These are phyloP conservation scores for Xenosphaeropsis pyriputrescens DNA, from an alignment of 2,329 filamentous ascomycete species.

Conservation along the genomic window DNA sequence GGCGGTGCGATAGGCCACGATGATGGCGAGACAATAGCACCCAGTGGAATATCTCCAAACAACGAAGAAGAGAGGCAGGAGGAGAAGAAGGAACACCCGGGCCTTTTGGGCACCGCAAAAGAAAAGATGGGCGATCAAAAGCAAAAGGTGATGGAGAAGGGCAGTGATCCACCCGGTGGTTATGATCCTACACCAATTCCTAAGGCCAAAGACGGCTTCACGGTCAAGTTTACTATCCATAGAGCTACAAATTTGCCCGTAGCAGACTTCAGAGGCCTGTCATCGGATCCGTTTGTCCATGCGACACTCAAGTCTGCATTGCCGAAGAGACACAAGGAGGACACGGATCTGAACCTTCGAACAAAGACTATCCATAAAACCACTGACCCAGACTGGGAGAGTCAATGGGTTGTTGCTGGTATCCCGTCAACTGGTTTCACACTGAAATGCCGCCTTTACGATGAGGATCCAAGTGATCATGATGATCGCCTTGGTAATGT, in stretches of 20 bases:
- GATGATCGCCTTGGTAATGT: conserved; percentile 84
- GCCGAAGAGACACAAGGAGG: conserved; percentile 72
- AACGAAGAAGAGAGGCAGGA: neutral
- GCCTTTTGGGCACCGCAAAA: conserved; percentile 7
- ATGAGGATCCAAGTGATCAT: conserved; percentile 76
- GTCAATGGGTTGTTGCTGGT: conserved; percentile 79
- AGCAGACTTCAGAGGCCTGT: conserved; percentile 61
- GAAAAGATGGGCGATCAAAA: conserved; percentile 16
- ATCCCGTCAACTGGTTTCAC: conserved; percentile 68
- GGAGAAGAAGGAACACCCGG: conserved; percentile 1
- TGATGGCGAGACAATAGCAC: too few species aligned
- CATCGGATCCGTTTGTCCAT: conserved; percentile 71
- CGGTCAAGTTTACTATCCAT: conserved; percentile 73
- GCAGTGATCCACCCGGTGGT: conserved; percentile 37
- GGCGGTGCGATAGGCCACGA: too few species aligned
- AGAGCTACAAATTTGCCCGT: conserved; percentile 68
- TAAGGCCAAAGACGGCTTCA: conserved; percentile 62
- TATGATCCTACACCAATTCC: conserved; percentile 71
- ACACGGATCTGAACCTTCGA: conserved; percentile 59
- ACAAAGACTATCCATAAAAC: conserved; percentile 62
- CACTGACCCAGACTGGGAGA: conserved; percentile 68
- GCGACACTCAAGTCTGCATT: conserved; percentile 58
- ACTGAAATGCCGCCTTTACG: conserved; percentile 76
- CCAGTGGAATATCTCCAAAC: too few species aligned
- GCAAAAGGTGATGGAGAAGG: conserved; percentile 15